Percentiles rank a stretch among this genome's conserved stretches.
Evolutionary conservation across 2,329 filamentous ascomycete genomes (phyloP).

Genomic region (Verticillium isaacii): DNA sequence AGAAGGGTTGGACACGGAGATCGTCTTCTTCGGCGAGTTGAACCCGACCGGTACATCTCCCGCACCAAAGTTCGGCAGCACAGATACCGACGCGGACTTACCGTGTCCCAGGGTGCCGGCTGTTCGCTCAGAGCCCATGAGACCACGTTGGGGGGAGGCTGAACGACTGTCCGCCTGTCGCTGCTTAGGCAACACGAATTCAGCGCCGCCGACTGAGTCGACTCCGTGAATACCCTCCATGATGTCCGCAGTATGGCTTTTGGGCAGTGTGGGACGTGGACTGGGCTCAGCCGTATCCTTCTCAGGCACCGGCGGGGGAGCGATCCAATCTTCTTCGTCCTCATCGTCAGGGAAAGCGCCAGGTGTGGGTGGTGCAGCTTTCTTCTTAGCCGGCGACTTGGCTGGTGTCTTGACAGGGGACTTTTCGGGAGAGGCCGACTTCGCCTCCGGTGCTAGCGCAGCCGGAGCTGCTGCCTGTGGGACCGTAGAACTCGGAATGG

Average conservation of each 20-base stretch:
- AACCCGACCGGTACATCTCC: constrained; percentile 10
- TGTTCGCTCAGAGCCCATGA: constrained; percentile 21
- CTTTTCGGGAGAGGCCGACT: constrained; percentile 20
- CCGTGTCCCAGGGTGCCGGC: constrained; percentile 40
- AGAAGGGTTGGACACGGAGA: constrained; percentile 54
- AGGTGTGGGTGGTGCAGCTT: constrained; percentile 35
- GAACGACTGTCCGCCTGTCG: constrained; percentile 24
- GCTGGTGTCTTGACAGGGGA: constrained; percentile 32
- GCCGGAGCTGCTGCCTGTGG: constrained; percentile 25
- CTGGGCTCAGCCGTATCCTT: constrained; percentile 30
- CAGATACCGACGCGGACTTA: constrained; percentile 61
- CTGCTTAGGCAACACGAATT: constrained; percentile 39
- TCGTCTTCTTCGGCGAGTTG: constrained; percentile 50
- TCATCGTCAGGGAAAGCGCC: constrained; percentile 57
- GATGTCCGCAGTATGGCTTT: constrained; percentile 57
- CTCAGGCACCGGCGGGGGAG: constrained; percentile 33
- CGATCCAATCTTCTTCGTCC: constrained; percentile 52
- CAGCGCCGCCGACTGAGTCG: constrained; percentile 40
- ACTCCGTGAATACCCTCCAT: constrained; percentile 53
- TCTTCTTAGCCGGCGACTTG: constrained; percentile 27
- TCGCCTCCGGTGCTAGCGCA: constrained; percentile 15
- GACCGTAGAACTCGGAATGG: constrained; percentile 31
- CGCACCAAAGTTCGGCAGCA: constrained; percentile 30
- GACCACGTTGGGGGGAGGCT: constrained; percentile 30
- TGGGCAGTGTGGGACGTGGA: constrained; percentile 49